Conservation (phyloP, 805 yeast species). For the Candida coquimbonensis region DNA sequence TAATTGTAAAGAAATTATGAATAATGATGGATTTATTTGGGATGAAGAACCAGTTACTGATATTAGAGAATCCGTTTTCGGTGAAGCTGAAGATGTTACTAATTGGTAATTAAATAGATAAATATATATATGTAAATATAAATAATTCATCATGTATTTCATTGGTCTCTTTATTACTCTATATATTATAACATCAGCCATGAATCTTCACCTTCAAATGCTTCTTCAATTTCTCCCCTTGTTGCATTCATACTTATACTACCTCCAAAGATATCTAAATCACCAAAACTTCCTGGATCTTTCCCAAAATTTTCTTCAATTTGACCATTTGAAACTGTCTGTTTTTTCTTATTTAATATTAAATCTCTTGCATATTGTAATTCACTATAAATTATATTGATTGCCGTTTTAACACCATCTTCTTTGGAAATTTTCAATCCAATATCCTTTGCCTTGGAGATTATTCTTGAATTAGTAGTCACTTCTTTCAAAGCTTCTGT, state of each 20-base stretch:
- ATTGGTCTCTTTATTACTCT: background rate
- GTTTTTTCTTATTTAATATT: slow-evolving; percentile 33
- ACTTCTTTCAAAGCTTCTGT: slow-evolving; percentile 64
- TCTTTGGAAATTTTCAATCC: slow-evolving; percentile 65
- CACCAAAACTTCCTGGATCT: background rate
- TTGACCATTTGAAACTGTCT: background rate
- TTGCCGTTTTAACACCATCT: slow-evolving; percentile 73
- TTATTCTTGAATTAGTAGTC: slow-evolving; percentile 57
- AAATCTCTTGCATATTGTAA: slow-evolving; percentile 67
- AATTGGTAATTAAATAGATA: slow-evolving; percentile 54
- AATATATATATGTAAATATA: too few species aligned
- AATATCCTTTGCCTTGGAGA: slow-evolving; percentile 55
- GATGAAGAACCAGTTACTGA: slow-evolving; percentile 36
- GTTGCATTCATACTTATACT: background rate
- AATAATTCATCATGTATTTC: background rate
- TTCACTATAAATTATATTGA: slow-evolving; percentile 70
- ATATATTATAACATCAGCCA: background rate
- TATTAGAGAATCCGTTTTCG: slow-evolving; percentile 64
- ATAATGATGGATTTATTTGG: slow-evolving; percentile 36
- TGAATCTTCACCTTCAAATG: slow-evolving; percentile 1
- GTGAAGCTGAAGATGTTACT: slow-evolving; percentile 92
- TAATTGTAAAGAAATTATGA: slow-evolving; percentile 54
- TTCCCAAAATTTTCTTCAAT: slow-evolving; percentile 12
- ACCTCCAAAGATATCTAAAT: background rate
- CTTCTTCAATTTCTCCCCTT: slow-evolving; percentile 1